These are phyloP conservation scores for Omphalotus guepiniiformis DNA, from an alignment of 768 basidiomycete species.

Conservation along the genomic window DNA sequence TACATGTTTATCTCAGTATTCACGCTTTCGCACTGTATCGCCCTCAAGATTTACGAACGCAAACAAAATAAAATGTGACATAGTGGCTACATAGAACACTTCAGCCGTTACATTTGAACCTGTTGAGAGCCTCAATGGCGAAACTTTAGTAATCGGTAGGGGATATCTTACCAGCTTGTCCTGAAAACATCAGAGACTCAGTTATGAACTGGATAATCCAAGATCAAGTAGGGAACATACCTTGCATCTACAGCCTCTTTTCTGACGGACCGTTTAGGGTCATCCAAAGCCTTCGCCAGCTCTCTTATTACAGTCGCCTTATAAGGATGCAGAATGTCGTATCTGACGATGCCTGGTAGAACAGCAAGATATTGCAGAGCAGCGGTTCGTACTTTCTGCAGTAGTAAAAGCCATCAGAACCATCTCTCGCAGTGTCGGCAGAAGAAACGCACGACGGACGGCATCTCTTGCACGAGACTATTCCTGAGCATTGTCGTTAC, in stretches of 20 bases:
- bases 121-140: constrained; percentile 15
- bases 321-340: constrained; percentile 77
- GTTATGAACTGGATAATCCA: not conserved
- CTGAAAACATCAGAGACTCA: constrained; percentile 20
- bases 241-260: constrained; percentile 85
- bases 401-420: constrained; percentile 1
- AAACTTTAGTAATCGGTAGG: not conserved
- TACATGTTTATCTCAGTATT: constrained; percentile 4
- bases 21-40: constrained; percentile 12
- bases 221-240: constrained; percentile 22
- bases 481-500: constrained; percentile 70
- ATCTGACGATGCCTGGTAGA: constrained; percentile 74
- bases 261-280: constrained; percentile 81
- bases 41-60: not conserved
- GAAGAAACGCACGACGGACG: constrained; percentile 46
- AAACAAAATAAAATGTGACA: not conserved
- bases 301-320: constrained; percentile 72
- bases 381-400: constrained; percentile 68
- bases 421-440: not conserved
- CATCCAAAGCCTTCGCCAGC: constrained; percentile 76
- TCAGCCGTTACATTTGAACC: constrained; percentile 59
- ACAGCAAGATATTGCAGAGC: constrained; percentile 73
- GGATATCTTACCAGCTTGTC: constrained; percentile 39
- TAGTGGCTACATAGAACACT: not conserved
- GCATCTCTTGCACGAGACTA: constrained; percentile 43